Evolutionary conservation across 495 filamentous ascomycete genomes (phyloP), one percentile per base, ranked within the genome.

Genomic region (Podospora comata): DNA sequence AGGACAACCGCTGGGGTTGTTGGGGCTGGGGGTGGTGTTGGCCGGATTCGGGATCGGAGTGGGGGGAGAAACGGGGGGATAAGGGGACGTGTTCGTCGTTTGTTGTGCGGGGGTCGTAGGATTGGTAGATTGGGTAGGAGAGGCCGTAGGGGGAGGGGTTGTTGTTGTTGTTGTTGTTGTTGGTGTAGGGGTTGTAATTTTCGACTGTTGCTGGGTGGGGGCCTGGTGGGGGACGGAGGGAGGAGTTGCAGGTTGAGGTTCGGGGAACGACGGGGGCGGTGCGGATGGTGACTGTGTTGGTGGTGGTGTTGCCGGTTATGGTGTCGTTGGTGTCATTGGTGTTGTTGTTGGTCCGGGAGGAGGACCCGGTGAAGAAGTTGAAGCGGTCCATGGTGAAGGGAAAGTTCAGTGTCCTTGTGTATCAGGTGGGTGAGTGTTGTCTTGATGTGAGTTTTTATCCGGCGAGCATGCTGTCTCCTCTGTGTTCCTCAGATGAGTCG

Each of bases 341-440:
- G 68, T 13, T 30, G 71, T 48, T 69, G 65, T 23, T 27, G 20
- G 59, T 39, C 32, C 61, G 63, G 28, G 64, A 18, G 39, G 13
- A 48, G 39, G 39, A 16, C 39, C 39, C 39, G 39, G 39, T 48
- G 68, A 77, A 68, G 67, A 78, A 73, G 73, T 74, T 75, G 67
- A 78, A 72, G 54, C 77, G 72, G 68, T 73, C 70, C 74, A 77
- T 75, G 58, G 66, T 60, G 59, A 76, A 72, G n/a, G 70, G 58
- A 61, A 71, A 55, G 53, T 65, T 64, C 68, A 66, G 23, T 68
- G 18, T 58, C 13, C 20, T 68, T 70, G 13, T 61, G 34, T 28
- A 48, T 13, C 11, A 54, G 55, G 16, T 59, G 56, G 23, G 23
- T 68, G 28, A 48, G 13, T 48, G 0, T 48, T 5, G 13, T 11